A percentile compares a stretch with the other conserved stretches of the same genome.
These are phyloP conservation scores for Cyclotella cryptica DNA, from an alignment of 108 stramenopile species.

Conservation along the genomic window DNA sequence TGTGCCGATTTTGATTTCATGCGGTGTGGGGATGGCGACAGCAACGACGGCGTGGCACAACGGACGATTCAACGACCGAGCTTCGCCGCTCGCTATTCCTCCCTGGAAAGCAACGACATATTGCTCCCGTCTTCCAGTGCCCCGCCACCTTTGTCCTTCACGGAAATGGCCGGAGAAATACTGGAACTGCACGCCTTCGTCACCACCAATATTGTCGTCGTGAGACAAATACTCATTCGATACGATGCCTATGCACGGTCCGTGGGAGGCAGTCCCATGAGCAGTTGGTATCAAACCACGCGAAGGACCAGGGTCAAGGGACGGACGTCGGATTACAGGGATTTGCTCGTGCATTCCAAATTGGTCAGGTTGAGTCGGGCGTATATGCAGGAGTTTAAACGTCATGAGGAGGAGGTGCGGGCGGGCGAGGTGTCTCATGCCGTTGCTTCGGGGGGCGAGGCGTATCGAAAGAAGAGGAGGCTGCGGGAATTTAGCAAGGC, in stretches of 20 bases:
- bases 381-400: slow-evolving; percentile 32
- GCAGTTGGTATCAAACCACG: slow-evolving; percentile 61
- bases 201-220: slow-evolving; percentile 62
- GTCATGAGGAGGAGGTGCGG: slow-evolving; percentile 34
- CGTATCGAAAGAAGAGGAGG: slow-evolving; percentile 19
- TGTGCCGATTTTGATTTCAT: slow-evolving; percentile 1
- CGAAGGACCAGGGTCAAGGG: slow-evolving; percentile 26
- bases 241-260: slow-evolving; percentile 75
- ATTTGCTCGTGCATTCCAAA: slow-evolving; percentile 33
- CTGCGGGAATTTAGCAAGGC: slow-evolving; percentile 19
- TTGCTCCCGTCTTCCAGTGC: neutral
- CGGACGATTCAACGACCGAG: neutral
- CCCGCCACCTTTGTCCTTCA: slow-evolving; percentile 16
- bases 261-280: slow-evolving; percentile 68
- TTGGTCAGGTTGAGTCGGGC: slow-evolving; percentile 33
- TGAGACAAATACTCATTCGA: slow-evolving; percentile 70
- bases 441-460: neutral
- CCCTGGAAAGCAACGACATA: slow-evolving; percentile 2
- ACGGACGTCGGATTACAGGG: slow-evolving; percentile 26
- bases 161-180: slow-evolving; percentile 49
- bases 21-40: neutral
- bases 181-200: slow-evolving; percentile 76
- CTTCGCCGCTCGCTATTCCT: neutral
- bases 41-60: neutral
- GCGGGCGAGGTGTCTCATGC: neutral